Evolutionary conservation across 805 yeast genomes (phyloP).

Genomic region (Nematodospora valgi): DNA sequence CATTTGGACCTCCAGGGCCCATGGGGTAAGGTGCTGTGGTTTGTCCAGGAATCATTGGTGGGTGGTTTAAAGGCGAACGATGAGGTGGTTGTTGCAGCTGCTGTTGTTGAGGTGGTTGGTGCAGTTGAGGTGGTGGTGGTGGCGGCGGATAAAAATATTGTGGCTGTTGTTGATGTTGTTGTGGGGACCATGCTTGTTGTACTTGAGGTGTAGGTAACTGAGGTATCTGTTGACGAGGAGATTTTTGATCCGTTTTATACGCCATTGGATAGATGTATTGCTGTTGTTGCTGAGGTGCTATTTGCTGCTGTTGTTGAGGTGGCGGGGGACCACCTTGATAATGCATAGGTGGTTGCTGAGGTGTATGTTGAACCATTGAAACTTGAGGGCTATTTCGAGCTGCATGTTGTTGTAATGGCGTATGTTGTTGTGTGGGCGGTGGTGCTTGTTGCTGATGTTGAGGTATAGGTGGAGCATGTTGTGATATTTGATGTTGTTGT

Average conservation of each 20-base stretch:
- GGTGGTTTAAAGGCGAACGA: constrained; percentile 22
- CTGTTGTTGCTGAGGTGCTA: constrained; percentile 11
- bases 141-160: constrained; percentile 9
- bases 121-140: constrained; percentile 10
- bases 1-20: constrained; percentile 27
- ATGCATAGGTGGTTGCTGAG: constrained; percentile 9
- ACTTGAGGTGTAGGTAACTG: constrained; percentile 23
- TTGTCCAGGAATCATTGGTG: constrained; percentile 14
- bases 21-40: constrained; percentile 20
- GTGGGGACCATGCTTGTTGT: constrained; percentile 7
- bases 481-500: too few relatives aligned
- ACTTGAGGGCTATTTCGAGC: constrained; percentile 10
- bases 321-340: background rate
- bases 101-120: constrained; percentile 2
- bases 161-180: constrained; percentile 9
- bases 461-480: constrained; percentile 14
- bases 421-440: constrained; percentile 10
- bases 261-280: constrained; percentile 10
- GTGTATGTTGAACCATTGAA: constrained; percentile 9
- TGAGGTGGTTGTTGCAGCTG: constrained; percentile 10
- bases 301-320: constrained; percentile 7
- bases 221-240: constrained; percentile 19
- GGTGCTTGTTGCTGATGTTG: constrained; percentile 17
- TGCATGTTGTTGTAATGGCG: constrained; percentile 7
- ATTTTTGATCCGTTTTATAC: constrained; percentile 12